A percentile compares a stretch with the other conserved stretches of the same genome.
phyloP scores from a whole-genome alignment of 2,329 filamentous ascomycete genomes.

The Trichophyton simii region DNA sequence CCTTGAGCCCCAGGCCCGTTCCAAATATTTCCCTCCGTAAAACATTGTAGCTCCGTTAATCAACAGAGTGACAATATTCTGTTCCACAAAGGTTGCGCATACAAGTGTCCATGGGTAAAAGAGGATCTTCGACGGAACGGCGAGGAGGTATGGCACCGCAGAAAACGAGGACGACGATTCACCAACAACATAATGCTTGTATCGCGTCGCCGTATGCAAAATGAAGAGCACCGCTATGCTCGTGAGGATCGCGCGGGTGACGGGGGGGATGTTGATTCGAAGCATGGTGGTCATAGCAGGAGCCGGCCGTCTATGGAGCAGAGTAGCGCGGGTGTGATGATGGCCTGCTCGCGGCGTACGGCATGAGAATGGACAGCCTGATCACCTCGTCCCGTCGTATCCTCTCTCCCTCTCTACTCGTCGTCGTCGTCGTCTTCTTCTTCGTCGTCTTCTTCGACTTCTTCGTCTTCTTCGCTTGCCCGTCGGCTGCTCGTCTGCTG shows the following conservation, averaged over 20 bases:
- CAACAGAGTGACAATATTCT: slow-evolving; percentile 75
- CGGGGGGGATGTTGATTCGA: slow-evolving; percentile 81
- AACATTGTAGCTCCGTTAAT: slow-evolving; percentile 70
- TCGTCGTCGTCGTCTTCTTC: background rate
- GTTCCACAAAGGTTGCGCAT: slow-evolving; percentile 77
- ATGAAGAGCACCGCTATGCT: slow-evolving; percentile 64
- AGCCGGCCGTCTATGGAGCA: background rate
- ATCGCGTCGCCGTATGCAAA: slow-evolving; percentile 54
- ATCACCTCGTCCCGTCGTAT: background rate
- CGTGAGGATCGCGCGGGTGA: slow-evolving; percentile 71
- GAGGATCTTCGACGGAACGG: slow-evolving; percentile 71
- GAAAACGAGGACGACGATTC: slow-evolving; percentile 20
- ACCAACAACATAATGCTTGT: slow-evolving; percentile 49
- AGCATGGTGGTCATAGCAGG: slow-evolving; percentile 48
- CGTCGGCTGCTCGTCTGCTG: too few species aligned
- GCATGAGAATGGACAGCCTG: background rate
- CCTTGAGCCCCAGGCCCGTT: slow-evolving; percentile 84
- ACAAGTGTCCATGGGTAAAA: slow-evolving; percentile 89
- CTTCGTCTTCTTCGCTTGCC: background rate
- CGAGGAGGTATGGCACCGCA: slow-evolving; percentile 67
- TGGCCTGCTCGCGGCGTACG: background rate
- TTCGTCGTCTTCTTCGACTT: background rate
- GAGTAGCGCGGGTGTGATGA: background rate
- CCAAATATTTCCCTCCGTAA: slow-evolving; percentile 86
- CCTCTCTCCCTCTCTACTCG: background rate